These are phyloP conservation scores for Rutstroemia sp. DNA, from an alignment of 2,329 filamentous ascomycete genomes.

Conservation along the genomic window DNA sequence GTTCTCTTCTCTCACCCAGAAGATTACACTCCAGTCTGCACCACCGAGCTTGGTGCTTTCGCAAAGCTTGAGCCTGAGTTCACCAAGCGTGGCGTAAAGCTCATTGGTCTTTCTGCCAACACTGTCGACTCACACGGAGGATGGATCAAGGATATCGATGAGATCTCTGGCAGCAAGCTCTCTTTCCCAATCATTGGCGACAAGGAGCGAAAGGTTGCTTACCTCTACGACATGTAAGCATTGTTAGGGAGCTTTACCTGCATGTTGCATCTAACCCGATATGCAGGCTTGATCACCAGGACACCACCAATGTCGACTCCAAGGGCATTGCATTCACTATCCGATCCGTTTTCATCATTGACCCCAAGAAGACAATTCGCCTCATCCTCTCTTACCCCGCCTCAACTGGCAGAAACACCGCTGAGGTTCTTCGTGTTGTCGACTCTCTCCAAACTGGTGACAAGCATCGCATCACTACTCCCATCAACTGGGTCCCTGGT, in stretches of 20 bases:
- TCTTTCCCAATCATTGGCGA: constrained; percentile 77
- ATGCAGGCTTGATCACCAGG: constrained; percentile 66
- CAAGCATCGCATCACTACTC: constrained; percentile 80
- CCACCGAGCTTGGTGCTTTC: constrained; percentile 89
- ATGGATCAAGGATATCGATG: constrained; percentile 87
- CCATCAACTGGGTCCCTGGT: constrained; percentile 83
- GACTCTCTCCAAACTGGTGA: constrained; percentile 78
- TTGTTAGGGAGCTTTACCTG: not conserved
- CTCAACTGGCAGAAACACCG: constrained; percentile 76
- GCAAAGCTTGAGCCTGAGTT: constrained; percentile 86
- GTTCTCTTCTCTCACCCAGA: constrained; percentile 80
- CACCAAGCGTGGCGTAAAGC: constrained; percentile 77
- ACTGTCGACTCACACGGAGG: constrained; percentile 73
- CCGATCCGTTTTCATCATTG: constrained; percentile 89
- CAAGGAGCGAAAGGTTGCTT: constrained; percentile 70
- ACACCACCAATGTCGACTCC: constrained; percentile 71
- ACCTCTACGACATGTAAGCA: constrained; percentile 68
- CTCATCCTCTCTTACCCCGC: constrained; percentile 90
- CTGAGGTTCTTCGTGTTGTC: constrained; percentile 70
- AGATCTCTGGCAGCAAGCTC: constrained; percentile 64
- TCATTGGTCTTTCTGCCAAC: constrained; percentile 87
- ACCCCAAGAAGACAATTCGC: constrained; percentile 88
- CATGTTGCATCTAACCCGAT: not conserved
- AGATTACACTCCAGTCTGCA: constrained; percentile 94
- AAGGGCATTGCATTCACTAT: constrained; percentile 90